Base-by-base conservation (phyloP, 129 eudicot genomes). In the Helianthus tuberosus region DNA sequence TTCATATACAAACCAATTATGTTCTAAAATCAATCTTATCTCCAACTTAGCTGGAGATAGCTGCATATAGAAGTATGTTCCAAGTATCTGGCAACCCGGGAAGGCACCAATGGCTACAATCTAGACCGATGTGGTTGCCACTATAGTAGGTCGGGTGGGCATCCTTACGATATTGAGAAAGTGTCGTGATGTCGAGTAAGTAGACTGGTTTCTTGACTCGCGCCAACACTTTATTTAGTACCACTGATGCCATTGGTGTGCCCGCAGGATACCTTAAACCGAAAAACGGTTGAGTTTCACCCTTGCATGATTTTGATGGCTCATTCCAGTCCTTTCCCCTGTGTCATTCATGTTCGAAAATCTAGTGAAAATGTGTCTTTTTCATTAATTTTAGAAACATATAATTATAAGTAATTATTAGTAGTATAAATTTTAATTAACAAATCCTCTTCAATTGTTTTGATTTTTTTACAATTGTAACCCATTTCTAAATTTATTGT, bases 11-110 rank as follows among this genome's bases (percentile, higher is more conserved):
- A 58, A 76, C 44, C 38, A 9, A 55, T 76, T 44, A 25, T 76
- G 58, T 48, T n/a, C 25, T 46, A 11, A 57, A 27, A 43, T 62
- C 51, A 47, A 41, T 39, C 0, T 0, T 64, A 5, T 65, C 46
- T 23, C 62, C 27, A 46, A 15, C 82, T 81, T 63, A 84, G 27
- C 73, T 16, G 53, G 87, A 72, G 71, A 89, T 89, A 23, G 92
- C 87, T 0, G 97, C 74, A 71, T 90, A 81, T 13, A 94, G 80
- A 43, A 94, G 89, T 69, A 78, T 61, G 52, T 94, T 94, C 99
- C 99, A 94, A n/a, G 99, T 94, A 80, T 94, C 97, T 0, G 99
- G 99, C 75, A 94, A 72, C 1, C 99, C 99, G 0, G 99, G 97
- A 23, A 91, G 92, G 43, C 99, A 94, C 97, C 97, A 94, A 66